A percentile compares a stretch with the other conserved stretches of the same genome.
phyloP scores from a whole-genome alignment of 768 basidiomycete species.

The Russula emetica region DNA sequence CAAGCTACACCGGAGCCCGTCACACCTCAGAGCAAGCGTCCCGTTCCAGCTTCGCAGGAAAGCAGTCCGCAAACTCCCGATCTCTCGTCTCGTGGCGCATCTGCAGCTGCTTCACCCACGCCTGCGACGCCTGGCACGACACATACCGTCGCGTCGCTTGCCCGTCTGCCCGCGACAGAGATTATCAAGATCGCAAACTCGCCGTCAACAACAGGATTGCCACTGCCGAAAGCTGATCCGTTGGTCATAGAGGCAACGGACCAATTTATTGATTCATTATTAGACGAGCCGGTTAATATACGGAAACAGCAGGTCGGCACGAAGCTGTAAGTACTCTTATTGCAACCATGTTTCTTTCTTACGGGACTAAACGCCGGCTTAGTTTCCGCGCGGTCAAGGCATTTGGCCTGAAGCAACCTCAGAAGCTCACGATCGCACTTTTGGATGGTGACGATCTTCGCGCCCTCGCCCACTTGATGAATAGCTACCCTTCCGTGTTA shows the following conservation, averaged over 20 bases:
- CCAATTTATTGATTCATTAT: conserved; percentile 63
- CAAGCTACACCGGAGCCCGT: conserved; percentile 35
- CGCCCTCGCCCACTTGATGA: conserved; percentile 79
- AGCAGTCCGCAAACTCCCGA: conserved; percentile 73
- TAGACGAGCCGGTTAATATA: conserved; percentile 64
- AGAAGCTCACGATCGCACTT: conserved; percentile 79
- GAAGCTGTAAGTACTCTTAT: conserved; percentile 51
- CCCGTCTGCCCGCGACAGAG: conserved; percentile 68
- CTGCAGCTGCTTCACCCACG: conserved; percentile 64
- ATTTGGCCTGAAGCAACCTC: conserved; percentile 80
- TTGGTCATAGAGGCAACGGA: conserved; percentile 47
- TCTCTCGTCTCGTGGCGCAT: conserved; percentile 67
- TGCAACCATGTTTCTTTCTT: conserved; percentile 21
- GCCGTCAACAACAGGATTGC: conserved; percentile 40
- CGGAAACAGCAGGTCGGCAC: conserved; percentile 84
- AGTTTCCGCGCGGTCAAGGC: conserved; percentile 61
- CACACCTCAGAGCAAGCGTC: conserved; percentile 59
- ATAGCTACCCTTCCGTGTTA: conserved; percentile 75
- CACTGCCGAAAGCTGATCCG: conserved; percentile 29
- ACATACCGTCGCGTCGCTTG: conserved; percentile 67
- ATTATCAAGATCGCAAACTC: conserved; percentile 63
- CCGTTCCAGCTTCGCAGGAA: conserved; percentile 34
- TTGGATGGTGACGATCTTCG: conserved; percentile 84
- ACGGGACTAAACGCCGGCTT: not conserved
- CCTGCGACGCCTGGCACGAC: conserved; percentile 56